Conservation (phyloP, 257 asterid species). For the Craterostigma plantagineum region DNA sequence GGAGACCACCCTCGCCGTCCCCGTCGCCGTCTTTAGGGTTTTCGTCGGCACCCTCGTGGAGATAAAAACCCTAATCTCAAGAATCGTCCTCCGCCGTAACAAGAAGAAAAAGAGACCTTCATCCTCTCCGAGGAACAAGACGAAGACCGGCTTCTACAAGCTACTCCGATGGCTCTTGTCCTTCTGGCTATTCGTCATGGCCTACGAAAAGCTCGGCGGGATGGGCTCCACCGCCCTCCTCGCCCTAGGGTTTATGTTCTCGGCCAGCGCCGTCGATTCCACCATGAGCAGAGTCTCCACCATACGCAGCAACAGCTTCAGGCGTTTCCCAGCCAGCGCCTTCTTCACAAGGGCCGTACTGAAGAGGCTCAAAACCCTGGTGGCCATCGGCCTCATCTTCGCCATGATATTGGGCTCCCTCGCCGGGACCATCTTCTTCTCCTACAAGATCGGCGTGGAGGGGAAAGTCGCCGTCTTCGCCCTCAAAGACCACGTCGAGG, state of each 20-base stretch:
- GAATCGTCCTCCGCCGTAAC: conserved; percentile 34
- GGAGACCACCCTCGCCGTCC: conserved; percentile 69
- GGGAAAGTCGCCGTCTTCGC: conserved; percentile 82
- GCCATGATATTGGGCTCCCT: conserved; percentile 62
- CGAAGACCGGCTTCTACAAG: conserved; percentile 52
- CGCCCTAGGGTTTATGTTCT: conserved; percentile 51
- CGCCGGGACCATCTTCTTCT: conserved; percentile 57
- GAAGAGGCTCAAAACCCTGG: conserved; percentile 51
- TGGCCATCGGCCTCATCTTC: conserved; percentile 74
- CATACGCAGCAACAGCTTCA: conserved; percentile 60
- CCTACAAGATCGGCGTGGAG: conserved; percentile 78
- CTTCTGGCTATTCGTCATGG: conserved; percentile 70
- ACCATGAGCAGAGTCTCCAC: conserved; percentile 62
- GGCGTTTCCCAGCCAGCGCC: conserved; percentile 42
- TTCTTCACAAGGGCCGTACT: conserved; percentile 60
- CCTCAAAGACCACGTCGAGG: conserved; percentile 66
- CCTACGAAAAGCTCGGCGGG: conserved; percentile 54
- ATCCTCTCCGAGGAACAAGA: conserved; percentile 15
- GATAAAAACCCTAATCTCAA: conserved; percentile 26
- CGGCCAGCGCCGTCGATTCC: conserved; percentile 37
- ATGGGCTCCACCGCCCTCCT: conserved; percentile 48
- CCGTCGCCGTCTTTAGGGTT: conserved; percentile 59
- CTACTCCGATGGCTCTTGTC: conserved; percentile 75
- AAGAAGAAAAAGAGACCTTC: conserved; percentile 16
- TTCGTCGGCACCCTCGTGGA: conserved; percentile 74